phyloP scores from a whole-genome alignment of 164 flowering plant species.

The Brasenia schreberi region DNA sequence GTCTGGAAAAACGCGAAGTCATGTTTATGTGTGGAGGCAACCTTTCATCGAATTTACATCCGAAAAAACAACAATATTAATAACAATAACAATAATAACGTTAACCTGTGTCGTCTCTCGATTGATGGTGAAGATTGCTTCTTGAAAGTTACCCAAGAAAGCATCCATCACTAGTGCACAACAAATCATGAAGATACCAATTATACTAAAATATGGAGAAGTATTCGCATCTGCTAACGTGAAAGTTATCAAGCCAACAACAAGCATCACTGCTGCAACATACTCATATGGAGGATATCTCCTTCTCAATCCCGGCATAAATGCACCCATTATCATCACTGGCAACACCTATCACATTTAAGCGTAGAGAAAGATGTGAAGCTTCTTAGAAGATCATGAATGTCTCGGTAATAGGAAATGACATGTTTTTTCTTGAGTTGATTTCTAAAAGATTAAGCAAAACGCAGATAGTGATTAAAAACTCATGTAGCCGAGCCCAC shows the following conservation, averaged over 20 bases:
- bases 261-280: conserved; percentile 51
- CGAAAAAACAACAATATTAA: not conserved
- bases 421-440: no score
- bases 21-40: no score
- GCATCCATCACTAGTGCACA: conserved; percentile 79
- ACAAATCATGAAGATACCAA: conserved; percentile 62
- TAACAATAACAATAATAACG: not conserved
- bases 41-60: not conserved
- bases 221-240: conserved; percentile 68
- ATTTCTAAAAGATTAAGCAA: no score
- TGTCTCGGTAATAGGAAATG: no score
- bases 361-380: no score
- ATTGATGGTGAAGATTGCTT: conserved; percentile 79
- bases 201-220: conserved; percentile 57
- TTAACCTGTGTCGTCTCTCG: conserved; percentile 88
- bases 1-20: conserved; percentile 23
- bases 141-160: conserved; percentile 80
- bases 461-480: no score
- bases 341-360: conserved; percentile 42
- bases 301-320: conserved; percentile 62
- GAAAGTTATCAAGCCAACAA: conserved; percentile 57
- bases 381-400: no score
- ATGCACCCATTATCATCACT: conserved; percentile 81
- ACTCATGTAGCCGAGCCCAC: no score
- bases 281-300: conserved; percentile 59